Conservation (phyloP, 2,329 filamentous ascomycete genomes). For the Colletotrichum orbiculare region DNA sequence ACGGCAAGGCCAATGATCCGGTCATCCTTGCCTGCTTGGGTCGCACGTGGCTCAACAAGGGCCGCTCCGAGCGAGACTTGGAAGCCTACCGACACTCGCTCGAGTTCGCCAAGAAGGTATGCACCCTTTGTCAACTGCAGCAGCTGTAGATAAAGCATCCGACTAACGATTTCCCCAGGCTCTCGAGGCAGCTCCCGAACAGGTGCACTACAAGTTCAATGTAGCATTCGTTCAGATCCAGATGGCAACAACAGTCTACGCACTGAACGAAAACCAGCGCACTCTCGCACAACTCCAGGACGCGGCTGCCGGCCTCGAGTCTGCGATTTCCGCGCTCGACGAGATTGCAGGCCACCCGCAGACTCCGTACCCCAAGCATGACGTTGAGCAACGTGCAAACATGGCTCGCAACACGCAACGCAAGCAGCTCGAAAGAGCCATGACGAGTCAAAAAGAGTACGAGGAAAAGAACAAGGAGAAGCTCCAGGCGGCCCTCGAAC, state of each 20-base stretch:
- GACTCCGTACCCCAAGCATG: constrained; percentile 88
- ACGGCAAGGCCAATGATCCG: constrained; percentile 78
- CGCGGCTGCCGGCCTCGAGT: constrained; percentile 82
- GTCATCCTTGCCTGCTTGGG: constrained; percentile 87
- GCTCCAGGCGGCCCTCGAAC: constrained; percentile 81
- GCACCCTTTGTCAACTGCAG: constrained; percentile 30
- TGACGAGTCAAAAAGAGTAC: constrained; percentile 88
- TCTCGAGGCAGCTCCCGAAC: constrained; percentile 80
- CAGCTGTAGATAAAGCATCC: not conserved
- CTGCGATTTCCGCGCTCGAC: constrained; percentile 80
- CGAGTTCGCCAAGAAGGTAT: constrained; percentile 72
- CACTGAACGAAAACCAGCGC: constrained; percentile 79
- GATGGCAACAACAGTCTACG: constrained; percentile 83
- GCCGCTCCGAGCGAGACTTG: constrained; percentile 69
- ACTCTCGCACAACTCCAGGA: constrained; percentile 83
- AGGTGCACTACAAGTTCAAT: constrained; percentile 95
- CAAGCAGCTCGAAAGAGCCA: constrained; percentile 87
- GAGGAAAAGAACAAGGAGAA: constrained; percentile 93
- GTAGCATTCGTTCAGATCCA: constrained; percentile 98
- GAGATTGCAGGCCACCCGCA: constrained; percentile 71
- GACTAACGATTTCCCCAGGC: constrained; percentile 59
- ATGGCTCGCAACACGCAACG: constrained; percentile 97
- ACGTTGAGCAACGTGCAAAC: constrained; percentile 94
- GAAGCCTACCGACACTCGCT: constrained; percentile 68
- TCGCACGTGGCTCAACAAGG: constrained; percentile 86